Evolutionary conservation across 805 yeast species (phyloP), one percentile per base, ranked within the genome.

Genomic region (Cyberlindnera suaveolens): DNA sequence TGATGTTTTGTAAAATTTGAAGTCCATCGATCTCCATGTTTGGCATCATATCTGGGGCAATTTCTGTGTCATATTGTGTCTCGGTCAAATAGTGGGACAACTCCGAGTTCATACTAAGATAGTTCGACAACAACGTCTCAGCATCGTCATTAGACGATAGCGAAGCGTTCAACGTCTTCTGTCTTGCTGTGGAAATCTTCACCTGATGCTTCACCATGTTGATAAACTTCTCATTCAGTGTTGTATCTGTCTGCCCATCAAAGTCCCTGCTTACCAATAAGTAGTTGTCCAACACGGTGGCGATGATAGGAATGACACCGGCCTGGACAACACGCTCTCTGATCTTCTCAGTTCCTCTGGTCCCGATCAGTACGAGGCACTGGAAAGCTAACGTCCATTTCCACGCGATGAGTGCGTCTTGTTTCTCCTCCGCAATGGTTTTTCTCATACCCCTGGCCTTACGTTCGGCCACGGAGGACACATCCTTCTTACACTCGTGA

Each of bases 331-430:
- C 85, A 54, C 89, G 80, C 52, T 82, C 80, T 40, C 99, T 72
- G 39, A 90, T 86, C 41, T 71, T 67, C 62, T 90, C 97, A 2
- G 95, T 80, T 19, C 99, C 99, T 52, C 97, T 74, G 1, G 97
- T 89, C 13, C 97, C 96, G 16, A 91, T 80, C 43, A 88, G 73
- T 1, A 91, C 95, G 43, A 91, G 67, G 60, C 97, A 90, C 67
- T 91, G 99, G 58, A 93, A 80, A 0, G 97, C 86, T 42, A 91
- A 67, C 6, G 96, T 86, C 99, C 99, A 91, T 66, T 91, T 91
- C 96, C 96, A 91, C 0, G 95, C 90, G n/a, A 84, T 71, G 49
- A 87, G 69, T 20, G 80, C 74, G 36, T 58, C 51, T 43, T 52
- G 51, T 44, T 67, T 66, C 49, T 60, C 67, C 46, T 61, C 57